Evolutionary conservation across 345 rosid genomes (phyloP).

Genomic region (Eucalyptus marginata): DNA sequence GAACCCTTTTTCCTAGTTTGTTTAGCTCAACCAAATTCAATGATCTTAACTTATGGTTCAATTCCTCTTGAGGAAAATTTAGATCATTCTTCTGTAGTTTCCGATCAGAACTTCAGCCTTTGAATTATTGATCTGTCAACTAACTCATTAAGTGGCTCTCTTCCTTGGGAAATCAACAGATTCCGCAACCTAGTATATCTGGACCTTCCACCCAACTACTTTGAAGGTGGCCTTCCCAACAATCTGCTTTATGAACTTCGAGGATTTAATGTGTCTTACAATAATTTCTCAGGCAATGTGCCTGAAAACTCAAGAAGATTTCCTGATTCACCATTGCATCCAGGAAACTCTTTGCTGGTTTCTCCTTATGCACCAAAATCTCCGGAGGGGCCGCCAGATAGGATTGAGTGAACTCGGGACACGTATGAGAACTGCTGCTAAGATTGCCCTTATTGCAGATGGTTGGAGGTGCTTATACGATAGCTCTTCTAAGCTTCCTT

Average conservation of each 20-base stretch:
- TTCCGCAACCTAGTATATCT: conserved; percentile 38
- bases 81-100: conserved; percentile 2
- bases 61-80: conserved; percentile 33
- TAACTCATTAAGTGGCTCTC: conserved; percentile 48
- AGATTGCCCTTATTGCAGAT: conserved; percentile 43
- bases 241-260: conserved; percentile 47
- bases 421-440: conserved; percentile 28
- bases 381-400: conserved; percentile 17
- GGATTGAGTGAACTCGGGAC: conserved; percentile 3
- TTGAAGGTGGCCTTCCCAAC: conserved; percentile 54
- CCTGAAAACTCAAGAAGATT: conserved; percentile 37
- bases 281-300: conserved; percentile 67
- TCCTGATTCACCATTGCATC: conserved; percentile 72
- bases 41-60: conserved; percentile 51
- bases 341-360: conserved; percentile 52
- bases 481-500: conserved; percentile 28
- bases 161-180: conserved; percentile 29
- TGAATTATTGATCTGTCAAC: conserved; percentile 48
- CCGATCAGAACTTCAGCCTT: conserved; percentile 36
- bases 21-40: conserved; percentile 47
- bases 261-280: conserved; percentile 47
- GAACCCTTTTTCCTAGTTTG: conserved; percentile 42
- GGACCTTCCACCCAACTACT: conserved; percentile 45
- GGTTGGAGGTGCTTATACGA: conserved; percentile 24
- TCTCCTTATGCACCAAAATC: conserved; percentile 9